phyloP scores from a whole-genome alignment of 192 early-diverging fungal species.

The Coemansia reversa region DNA sequence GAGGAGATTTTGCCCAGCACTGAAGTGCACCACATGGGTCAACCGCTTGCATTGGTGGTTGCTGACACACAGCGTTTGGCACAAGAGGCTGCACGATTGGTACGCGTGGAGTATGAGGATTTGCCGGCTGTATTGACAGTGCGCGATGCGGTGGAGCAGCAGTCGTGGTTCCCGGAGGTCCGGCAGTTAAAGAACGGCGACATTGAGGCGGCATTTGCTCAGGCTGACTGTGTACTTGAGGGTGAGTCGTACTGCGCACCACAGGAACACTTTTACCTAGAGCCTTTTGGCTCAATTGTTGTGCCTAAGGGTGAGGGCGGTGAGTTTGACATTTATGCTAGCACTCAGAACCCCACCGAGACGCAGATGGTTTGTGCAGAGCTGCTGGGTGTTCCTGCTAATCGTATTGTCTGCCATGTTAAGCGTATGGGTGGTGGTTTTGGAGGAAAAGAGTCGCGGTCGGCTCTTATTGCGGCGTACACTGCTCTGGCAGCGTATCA shows the following conservation, averaged over 20 bases:
- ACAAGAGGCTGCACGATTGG: constrained; percentile 65
- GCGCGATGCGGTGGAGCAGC: constrained; percentile 71
- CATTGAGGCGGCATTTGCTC: constrained; percentile 57
- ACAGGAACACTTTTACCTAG: constrained; percentile 90
- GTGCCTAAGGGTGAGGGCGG: constrained; percentile 74
- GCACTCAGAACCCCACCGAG: constrained; percentile 77
- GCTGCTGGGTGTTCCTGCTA: constrained; percentile 68
- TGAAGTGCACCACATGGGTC: constrained; percentile 66
- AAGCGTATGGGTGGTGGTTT: constrained; percentile 90
- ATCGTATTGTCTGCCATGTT: constrained; percentile 71
- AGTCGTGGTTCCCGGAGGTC: constrained; percentile 61
- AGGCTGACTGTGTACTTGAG: constrained; percentile 56
- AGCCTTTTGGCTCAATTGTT: constrained; percentile 68
- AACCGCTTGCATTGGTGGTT: constrained; percentile 79
- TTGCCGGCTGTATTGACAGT: constrained; percentile 73
- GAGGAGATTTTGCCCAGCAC: constrained; percentile 80
- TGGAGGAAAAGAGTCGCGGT: constrained; percentile 77
- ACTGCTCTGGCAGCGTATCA: constrained; percentile 72
- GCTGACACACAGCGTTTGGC: constrained; percentile 67
- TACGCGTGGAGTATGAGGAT: constrained; percentile 71
- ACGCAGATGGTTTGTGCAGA: constrained; percentile 69
- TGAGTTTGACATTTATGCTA: constrained; percentile 78
- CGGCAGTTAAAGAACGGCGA: constrained; percentile 63
- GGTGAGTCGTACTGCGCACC: constrained; percentile 59
- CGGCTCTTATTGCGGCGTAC: constrained; percentile 62